Evolutionary conservation across 306 rosid species (phyloP).

Genomic region (Pyrus bretschneideri): DNA sequence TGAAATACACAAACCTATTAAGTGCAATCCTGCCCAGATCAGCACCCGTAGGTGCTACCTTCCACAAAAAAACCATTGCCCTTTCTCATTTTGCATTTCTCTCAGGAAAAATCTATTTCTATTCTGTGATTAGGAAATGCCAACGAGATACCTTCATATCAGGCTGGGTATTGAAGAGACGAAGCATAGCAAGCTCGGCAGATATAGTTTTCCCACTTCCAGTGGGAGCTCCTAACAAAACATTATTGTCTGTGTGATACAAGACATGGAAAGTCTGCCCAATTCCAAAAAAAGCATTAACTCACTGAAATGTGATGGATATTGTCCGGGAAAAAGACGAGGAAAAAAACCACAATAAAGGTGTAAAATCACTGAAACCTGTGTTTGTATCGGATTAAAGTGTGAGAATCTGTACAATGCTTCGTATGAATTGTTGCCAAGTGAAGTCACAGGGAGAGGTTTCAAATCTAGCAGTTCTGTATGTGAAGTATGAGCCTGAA

Average conservation of each 20-base stretch:
- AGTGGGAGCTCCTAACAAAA: conserved; percentile 95
- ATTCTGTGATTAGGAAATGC: neutral
- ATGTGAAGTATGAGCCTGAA: conserved; percentile 72
- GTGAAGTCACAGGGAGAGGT: conserved; percentile 87
- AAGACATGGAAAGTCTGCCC: conserved; percentile 82
- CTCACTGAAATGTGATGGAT: neutral
- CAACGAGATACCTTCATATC: conserved; percentile 75
- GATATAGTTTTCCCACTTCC: conserved; percentile 99
- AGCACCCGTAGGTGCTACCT: neutral
- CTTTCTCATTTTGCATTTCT: neutral
- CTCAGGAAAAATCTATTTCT: neutral
- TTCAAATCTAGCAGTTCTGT: conserved; percentile 92
- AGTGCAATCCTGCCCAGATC: neutral
- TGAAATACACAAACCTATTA: neutral
- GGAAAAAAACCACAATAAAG: conserved; percentile 9
- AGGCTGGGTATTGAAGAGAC: conserved; percentile 79
- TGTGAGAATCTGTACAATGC: conserved; percentile 77
- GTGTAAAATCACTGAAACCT: conserved; percentile 43
- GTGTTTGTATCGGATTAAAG: conserved; percentile 97
- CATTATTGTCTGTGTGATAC: conserved; percentile 86
- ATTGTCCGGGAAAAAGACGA: neutral
- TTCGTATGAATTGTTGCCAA: conserved; percentile 66
- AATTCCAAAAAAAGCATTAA: conserved; percentile 20
- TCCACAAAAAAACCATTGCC: neutral
- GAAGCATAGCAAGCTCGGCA: conserved; percentile 98